Base-by-base conservation (phyloP, 2,329 filamentous ascomycete species). In the Seiridium cupressi region DNA sequence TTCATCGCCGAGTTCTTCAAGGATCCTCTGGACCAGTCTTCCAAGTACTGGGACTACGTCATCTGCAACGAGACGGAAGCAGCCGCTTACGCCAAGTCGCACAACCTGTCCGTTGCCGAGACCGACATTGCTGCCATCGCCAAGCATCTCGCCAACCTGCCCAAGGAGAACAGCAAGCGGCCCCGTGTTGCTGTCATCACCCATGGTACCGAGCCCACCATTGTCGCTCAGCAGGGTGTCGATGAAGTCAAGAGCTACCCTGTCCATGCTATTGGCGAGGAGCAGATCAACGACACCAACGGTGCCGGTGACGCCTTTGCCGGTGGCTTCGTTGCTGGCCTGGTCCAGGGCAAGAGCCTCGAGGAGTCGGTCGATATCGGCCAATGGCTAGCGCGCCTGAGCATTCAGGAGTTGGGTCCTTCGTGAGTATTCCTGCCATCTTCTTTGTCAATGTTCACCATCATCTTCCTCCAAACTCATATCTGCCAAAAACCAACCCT, bases 1-100 rank as follows among this genome's bases (percentile, higher is more conserved):
- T 99, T 99, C 83, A 97, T 99, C 72, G 82, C 90, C 44, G 90
- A 96, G 74, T 97, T 97, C 85, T 99, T 98, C 89, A 97, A 97
- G 84, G 93, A 97, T 55, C 90, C 88, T 66, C 86, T 99, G 53
- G 92, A 97, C 77, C 88, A 88, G 70, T 89, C 91, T 58, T 83
- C 92, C 57, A 90, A 91, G 36, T 97, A 97, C 86, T 96, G 93
- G 84, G 93, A 98, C 81, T 96, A 94, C 79, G 83, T 98, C 63
- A 91, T 99, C 75, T 94, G 93, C 73, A 99, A 99, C 81, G 95
- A 99, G 87, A 91, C 91, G 66, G 95, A 99, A 81, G 94, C 93
- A 54, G 86, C 88, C 68, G 84, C 93, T 60, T 99, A 94, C 79
- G 91, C 93, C 66, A 89, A 93, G 76, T 88, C 88, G 61, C 93